A percentile compares a stretch with the other conserved stretches of the same genome.
Evolutionary conservation across 345 rosid genomes (phyloP).

Genomic region (Gynandropsis gynandra): DNA sequence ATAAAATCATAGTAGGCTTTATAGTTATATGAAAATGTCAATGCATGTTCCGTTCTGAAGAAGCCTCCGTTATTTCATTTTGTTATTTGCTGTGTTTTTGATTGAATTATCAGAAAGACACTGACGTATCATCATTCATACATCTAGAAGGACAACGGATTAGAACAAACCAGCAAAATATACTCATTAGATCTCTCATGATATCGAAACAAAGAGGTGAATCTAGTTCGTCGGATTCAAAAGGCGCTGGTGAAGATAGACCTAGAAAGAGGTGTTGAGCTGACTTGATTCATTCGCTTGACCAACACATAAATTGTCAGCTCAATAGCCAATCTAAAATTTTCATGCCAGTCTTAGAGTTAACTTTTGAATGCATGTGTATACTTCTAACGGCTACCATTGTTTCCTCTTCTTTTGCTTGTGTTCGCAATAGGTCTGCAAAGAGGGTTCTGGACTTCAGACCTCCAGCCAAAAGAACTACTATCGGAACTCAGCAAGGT

Average conservation of each 20-base stretch:
- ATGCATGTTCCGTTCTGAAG: not conserved
- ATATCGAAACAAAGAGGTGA: slow-evolving; percentile 63
- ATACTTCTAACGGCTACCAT: not conserved
- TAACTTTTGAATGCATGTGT: no score
- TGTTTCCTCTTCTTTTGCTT: slow-evolving; percentile 8
- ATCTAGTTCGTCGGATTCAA: slow-evolving; percentile 47
- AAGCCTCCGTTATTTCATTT: not conserved
- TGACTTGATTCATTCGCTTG: not conserved
- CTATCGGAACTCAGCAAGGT: slow-evolving; percentile 52
- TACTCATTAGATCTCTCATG: slow-evolving; percentile 78
- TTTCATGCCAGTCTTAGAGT: not conserved
- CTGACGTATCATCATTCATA: slow-evolving; percentile 11
- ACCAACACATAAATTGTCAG: not conserved
- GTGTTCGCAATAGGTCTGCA: slow-evolving; percentile 38
- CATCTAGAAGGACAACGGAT: slow-evolving; percentile 61
- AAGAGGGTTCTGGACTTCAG: slow-evolving; percentile 56
- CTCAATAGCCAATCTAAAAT: not conserved
- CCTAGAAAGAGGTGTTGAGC: slow-evolving; percentile 62
- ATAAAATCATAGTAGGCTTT: not conserved
- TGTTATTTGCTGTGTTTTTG: not conserved
- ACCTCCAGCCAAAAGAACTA: slow-evolving; percentile 57
- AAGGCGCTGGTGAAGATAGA: slow-evolving; percentile 48
- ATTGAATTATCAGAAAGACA: not conserved
- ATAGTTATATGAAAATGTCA: no score
- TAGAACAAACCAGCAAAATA: slow-evolving; percentile 85